Evolutionary conservation across 2,329 filamentous ascomycete genomes (phyloP).

Genomic region (Colletotrichum spaethianum): DNA sequence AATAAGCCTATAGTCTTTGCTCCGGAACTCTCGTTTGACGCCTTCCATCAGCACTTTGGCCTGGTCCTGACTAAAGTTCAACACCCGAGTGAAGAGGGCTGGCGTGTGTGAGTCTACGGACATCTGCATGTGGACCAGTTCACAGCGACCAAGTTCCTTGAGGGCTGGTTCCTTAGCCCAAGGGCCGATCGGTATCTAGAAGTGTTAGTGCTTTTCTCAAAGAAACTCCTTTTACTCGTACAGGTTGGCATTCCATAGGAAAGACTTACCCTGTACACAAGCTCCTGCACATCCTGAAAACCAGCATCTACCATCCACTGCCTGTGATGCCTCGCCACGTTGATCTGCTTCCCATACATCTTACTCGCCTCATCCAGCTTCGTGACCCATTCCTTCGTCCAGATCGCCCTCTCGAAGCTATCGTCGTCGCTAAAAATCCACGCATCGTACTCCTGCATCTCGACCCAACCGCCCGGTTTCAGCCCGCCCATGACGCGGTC

Average conservation of each 20-base stretch:
- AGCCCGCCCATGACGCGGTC: conserved; percentile 45
- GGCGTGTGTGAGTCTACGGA: conserved; percentile 58
- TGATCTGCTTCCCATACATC: conserved; percentile 56
- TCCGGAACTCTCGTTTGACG: conserved; percentile 55
- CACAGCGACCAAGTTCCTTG: conserved; percentile 55
- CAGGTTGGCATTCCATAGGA: rapidly evolving
- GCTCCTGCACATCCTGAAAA: conserved; percentile 53
- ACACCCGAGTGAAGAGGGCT: conserved; percentile 56
- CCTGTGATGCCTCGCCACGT: conserved; percentile 53
- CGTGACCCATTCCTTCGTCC: conserved; percentile 56
- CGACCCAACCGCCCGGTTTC: conserved; percentile 54
- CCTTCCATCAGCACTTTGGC: conserved; percentile 59
- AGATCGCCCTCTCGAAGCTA: conserved; percentile 53
- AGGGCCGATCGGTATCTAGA: conserved; percentile 55
- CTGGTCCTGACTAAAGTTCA: conserved; percentile 56
- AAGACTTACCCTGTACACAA: conserved; percentile 47
- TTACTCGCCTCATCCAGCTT: conserved; percentile 54
- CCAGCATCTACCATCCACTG: conserved; percentile 56
- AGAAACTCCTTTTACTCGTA: not conserved
- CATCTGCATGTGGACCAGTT: conserved; percentile 59
- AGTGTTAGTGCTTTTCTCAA: conserved; percentile 1
- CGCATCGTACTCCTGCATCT: conserved; percentile 57
- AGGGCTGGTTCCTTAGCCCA: conserved; percentile 55
- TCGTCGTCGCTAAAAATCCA: conserved; percentile 57
- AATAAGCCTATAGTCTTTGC: conserved; percentile 51